Conservation (phyloP, 2,329 filamentous ascomycete species). For the Rutstroemia sp. region DNA sequence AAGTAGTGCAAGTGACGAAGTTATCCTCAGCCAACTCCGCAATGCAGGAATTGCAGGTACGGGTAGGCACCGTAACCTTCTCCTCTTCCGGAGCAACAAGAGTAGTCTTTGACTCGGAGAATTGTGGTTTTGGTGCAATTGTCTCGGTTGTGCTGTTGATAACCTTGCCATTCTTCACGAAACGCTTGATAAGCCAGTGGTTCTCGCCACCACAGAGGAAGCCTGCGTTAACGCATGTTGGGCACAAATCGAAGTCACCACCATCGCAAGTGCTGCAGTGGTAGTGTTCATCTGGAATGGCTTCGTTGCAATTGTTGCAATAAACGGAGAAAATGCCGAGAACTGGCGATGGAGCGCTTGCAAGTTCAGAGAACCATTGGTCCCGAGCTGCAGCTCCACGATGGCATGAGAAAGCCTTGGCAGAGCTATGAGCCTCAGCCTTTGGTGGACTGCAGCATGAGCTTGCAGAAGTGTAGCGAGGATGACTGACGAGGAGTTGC, state of each 20-base stretch:
- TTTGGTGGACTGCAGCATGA: background rate
- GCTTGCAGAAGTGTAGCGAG: conserved; percentile 1
- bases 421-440: background rate
- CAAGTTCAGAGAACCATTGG: conserved; percentile 29
- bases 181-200: conserved; percentile 94
- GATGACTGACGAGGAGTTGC: conserved; percentile 19
- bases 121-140: conserved; percentile 44
- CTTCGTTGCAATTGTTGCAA: conserved; percentile 82
- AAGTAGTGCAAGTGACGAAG: conserved; percentile 78
- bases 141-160: conserved; percentile 81
- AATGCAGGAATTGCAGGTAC: conserved; percentile 60
- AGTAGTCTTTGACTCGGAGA: conserved; percentile 21
- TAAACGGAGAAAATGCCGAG: conserved; percentile 66
- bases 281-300: conserved; percentile 77
- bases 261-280: conserved; percentile 92
- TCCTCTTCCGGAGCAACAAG: conserved; percentile 21
- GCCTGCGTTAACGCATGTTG: conserved; percentile 66
- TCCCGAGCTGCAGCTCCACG: conserved; percentile 26
- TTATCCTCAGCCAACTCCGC: conserved; percentile 57
- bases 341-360: conserved; percentile 10
- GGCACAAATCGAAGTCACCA: conserved; percentile 91
- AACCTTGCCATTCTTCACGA: conserved; percentile 69
- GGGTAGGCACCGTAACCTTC: conserved; percentile 25
- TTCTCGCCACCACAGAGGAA: conserved; percentile 68
- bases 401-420: conserved; percentile 23